These are phyloP conservation scores for Pichia cephalocereana DNA, from an alignment of 805 yeast genomes.

Conservation along the genomic window DNA sequence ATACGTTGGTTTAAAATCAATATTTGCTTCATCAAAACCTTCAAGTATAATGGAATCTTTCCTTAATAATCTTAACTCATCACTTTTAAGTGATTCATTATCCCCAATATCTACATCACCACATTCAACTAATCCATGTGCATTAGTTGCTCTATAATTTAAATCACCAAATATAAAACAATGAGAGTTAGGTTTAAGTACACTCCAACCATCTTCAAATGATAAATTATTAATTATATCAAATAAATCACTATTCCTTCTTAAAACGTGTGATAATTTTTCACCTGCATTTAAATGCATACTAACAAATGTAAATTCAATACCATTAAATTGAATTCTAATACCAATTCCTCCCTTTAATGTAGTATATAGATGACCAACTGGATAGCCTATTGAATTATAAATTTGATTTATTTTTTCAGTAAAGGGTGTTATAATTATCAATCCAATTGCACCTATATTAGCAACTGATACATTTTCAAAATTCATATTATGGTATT, in stretches of 20 bases:
- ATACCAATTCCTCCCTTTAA: constrained; percentile 70
- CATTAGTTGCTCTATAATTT: constrained; percentile 55
- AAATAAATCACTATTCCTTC: constrained; percentile 46
- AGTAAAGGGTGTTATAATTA: constrained; percentile 37
- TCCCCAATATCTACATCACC: constrained; percentile 1
- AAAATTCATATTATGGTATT: constrained; percentile 29
- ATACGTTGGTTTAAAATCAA: constrained; percentile 72
- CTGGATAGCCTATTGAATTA: constrained; percentile 28
- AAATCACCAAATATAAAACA: constrained; percentile 77
- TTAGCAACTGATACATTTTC: constrained; percentile 35
- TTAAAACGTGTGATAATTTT: constrained; percentile 38
- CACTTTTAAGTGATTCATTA: constrained; percentile 18
- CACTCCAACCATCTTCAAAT: constrained; percentile 48
- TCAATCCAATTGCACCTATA: constrained; percentile 50
- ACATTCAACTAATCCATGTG: background rate
- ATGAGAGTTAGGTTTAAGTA: constrained; percentile 45
- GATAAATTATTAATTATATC: constrained; percentile 43
- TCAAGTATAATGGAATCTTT: constrained; percentile 37
- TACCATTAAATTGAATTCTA: constrained; percentile 31
- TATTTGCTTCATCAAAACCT: constrained; percentile 59
- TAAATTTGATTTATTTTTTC: constrained; percentile 16
- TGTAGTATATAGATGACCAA: constrained; percentile 54
- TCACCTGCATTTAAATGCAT: constrained; percentile 78
- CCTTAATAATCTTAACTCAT: constrained; percentile 41
- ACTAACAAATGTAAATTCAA: constrained; percentile 50